Base-by-base conservation (phyloP, 345 rosid species). In the Abelmoschus esculentus region DNA sequence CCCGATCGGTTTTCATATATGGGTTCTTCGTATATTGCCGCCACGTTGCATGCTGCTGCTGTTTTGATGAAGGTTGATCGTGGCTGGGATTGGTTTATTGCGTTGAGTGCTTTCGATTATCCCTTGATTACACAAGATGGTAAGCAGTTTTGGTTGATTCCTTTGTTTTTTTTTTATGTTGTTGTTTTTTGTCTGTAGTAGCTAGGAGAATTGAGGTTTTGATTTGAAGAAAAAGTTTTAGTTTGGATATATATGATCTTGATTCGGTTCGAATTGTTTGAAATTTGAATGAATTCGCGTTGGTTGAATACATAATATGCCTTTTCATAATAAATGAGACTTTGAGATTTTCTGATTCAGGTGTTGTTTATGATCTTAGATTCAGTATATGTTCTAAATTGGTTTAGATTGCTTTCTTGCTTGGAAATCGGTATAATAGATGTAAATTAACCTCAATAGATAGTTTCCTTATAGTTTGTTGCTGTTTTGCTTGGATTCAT, bases 111-210 rank as follows among this genome's bases (percentile, higher is more conserved):
- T 3, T 68, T 71, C 76, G 99, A 96, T 82, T 96, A 96, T 80
- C 99, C 99, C 1, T 76, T 96, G 68, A 72, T 92, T 66, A 92
- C 98, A 53, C 99, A 90, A 80, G 99, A 96, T 70, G 99, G 99
- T 95, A 84, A 61, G 84, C 19, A 3, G 0, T 44, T 42, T 66
- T 5, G 1, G 19, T 54, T 17, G 14, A 36, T 69, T 10, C 9
- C 14, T 31, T 17, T 11, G 1, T 52, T 44, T 40, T 42, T 14
- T 22, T 18, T 50, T 63, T 29, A 19, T 28, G 8, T 38, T 66
- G 75, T 46, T 46, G 29, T 65, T 18, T 55, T 11, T 64, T 38
- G 18, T 32, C 13, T 44, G 47, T 17, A 29, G 29, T 54, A 2
- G 18, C 13, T 55, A 69, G 53, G 63, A 28, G 44, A 26, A 44